A percentile compares a stretch with the other conserved stretches of the same genome.
These are phyloP conservation scores for Candida maris DNA, from an alignment of 805 yeast species.

Conservation along the genomic window DNA sequence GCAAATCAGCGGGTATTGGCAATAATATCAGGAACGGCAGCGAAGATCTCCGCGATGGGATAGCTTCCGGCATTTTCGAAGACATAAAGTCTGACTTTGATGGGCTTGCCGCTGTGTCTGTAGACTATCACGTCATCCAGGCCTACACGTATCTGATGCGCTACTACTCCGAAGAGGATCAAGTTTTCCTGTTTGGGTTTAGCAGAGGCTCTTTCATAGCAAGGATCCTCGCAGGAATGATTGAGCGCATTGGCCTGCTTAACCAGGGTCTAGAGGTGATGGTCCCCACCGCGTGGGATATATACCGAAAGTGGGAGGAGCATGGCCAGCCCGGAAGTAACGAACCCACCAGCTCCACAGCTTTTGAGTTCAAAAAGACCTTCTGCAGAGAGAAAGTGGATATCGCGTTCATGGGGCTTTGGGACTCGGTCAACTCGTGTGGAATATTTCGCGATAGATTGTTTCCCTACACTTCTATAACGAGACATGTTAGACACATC, in stretches of 20 bases:
- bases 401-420: conserved; percentile 60
- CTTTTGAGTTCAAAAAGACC: conserved; percentile 51
- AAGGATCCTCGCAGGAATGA: conserved; percentile 61
- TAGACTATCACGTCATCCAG: conserved; percentile 53
- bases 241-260: conserved; percentile 59
- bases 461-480: conserved; percentile 55
- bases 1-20: conserved; percentile 52
- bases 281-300: conserved; percentile 58
- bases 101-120: conserved; percentile 45
- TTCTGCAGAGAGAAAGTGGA: conserved; percentile 43
- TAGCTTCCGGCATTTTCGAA: conserved; percentile 11
- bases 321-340: conserved; percentile 49
- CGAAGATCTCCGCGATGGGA: conserved; percentile 21
- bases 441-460: conserved; percentile 55
- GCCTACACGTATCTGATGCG: conserved; percentile 54
- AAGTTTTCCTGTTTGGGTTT: conserved; percentile 56
- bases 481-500: conserved; percentile 51
- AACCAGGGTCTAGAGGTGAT: conserved; percentile 52
- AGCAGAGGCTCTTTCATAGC: conserved; percentile 65
- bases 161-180: conserved; percentile 47
- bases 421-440: conserved; percentile 68
- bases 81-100: conserved; percentile 17
- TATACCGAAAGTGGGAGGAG: conserved; percentile 57
- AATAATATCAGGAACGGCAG: conserved; percentile 42
- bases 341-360: conserved; percentile 41